These are phyloP conservation scores for Orbilia oligospora DNA, from an alignment of 2,329 filamentous ascomycete species.

Conservation along the genomic window DNA sequence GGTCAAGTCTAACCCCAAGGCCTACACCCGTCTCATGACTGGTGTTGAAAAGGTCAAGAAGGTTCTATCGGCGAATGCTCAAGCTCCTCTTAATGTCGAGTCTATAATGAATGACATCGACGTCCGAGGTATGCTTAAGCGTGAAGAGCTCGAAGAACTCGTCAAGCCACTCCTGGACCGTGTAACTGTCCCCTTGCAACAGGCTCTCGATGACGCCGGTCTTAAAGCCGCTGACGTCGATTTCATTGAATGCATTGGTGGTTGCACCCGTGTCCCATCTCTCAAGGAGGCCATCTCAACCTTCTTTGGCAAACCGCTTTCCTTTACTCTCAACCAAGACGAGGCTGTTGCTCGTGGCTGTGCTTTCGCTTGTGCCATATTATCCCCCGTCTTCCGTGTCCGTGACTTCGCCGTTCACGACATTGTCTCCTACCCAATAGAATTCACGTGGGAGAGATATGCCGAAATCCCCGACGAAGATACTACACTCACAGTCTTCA, in stretches of 20 bases:
- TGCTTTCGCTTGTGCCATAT: constrained; percentile 96
- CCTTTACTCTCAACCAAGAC: constrained; percentile 97
- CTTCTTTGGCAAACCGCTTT: constrained; percentile 93
- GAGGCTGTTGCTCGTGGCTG: constrained; percentile 96
- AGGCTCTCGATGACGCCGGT: constrained; percentile 94
- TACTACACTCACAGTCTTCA: constrained; percentile 96
- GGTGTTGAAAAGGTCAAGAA: constrained; percentile 99
- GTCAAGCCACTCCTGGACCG: constrained; percentile 85
- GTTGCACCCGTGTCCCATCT: constrained; percentile 90
- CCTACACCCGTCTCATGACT: constrained; percentile 85
- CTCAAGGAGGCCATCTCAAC: constrained; percentile 90
- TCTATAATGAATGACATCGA: constrained; percentile 99
- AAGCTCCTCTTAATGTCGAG: constrained; percentile 94
- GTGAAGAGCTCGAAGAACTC: constrained; percentile 93
- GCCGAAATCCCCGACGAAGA: constrained; percentile 98
- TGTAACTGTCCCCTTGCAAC: constrained; percentile 81
- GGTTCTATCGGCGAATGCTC: constrained; percentile 93
- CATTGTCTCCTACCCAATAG: constrained; percentile 97
- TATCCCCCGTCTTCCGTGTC: constrained; percentile 97
- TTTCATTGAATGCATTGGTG: constrained; percentile 91
- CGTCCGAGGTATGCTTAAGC: constrained; percentile 88
- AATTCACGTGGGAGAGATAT: constrained; percentile 99
- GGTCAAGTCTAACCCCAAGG: constrained; percentile 90
- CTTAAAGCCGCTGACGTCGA: constrained; percentile 94
- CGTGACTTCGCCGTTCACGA: constrained; percentile 98